Conservation (phyloP, 495 filamentous ascomycete species). For the Ascobolus immersus region DNA sequence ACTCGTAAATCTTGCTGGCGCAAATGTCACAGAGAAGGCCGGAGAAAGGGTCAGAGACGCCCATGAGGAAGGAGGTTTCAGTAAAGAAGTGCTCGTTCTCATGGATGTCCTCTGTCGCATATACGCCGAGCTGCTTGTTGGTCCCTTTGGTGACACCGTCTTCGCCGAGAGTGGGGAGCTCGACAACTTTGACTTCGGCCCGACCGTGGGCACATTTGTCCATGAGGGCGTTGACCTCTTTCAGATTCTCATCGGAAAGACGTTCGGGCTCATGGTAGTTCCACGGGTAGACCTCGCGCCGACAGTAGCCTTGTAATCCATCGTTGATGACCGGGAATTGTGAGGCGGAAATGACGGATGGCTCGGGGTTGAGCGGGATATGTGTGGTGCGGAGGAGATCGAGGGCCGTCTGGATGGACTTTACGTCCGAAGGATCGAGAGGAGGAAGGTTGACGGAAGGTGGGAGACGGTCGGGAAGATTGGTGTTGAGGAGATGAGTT, state of each 20-base stretch:
- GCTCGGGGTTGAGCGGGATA: too few species aligned
- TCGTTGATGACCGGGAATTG: too few species aligned
- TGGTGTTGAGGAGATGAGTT: too few species aligned
- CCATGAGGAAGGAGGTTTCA: conserved; percentile 58
- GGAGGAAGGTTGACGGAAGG: too few species aligned
- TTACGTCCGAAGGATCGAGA: too few species aligned
- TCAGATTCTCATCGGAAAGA: conserved; percentile 39
- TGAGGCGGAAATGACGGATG: too few species aligned
- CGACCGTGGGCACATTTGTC: conserved; percentile 36
- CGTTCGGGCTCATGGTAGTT: conserved; percentile 72
- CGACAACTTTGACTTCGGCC: conserved; percentile 40
- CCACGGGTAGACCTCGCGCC: conserved; percentile 83
- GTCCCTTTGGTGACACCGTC: conserved; percentile 23
- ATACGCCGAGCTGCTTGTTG: conserved; percentile 59
- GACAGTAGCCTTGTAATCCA: too few species aligned
- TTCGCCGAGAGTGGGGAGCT: conserved; percentile 35
- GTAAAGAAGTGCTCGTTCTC: conserved; percentile 52
- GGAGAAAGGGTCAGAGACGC: conserved; percentile 17
- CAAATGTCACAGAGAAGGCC: conserved; percentile 16
- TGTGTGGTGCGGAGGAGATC: too few species aligned
- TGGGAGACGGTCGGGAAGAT: too few species aligned
- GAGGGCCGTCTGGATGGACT: too few species aligned
- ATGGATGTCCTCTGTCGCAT: conserved; percentile 56
- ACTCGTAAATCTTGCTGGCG: background rate
- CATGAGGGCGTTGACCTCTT: conserved; percentile 40